Evolutionary conservation across 768 basidiomycete species (phyloP), one percentile per base, ranked within the genome.

Genomic region (Macrolepiota albuminosa): DNA sequence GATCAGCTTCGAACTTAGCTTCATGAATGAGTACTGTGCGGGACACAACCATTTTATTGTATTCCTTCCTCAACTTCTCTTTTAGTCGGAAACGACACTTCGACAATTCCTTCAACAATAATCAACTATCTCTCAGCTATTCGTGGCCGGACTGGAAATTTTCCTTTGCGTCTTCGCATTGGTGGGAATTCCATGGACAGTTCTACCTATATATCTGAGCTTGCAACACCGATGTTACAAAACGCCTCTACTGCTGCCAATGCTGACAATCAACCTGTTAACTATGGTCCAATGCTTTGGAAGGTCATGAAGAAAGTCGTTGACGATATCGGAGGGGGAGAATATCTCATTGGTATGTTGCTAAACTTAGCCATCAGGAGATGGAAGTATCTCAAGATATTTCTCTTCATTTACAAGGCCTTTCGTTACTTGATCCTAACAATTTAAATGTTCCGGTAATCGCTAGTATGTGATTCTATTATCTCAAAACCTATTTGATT

Each of bases 1-100:
- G 9, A 81, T 88, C 67, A 83, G 81, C 51, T 74, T 87, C 61
- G 87, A 88, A 69, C 74, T 89, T 49, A 83, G 82, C 50, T 84
- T 84, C 61, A 77, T 87, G 59, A 76, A 82, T 65, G 73, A 79
- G 61, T 81, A 87, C 67, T 80, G 83, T 81, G 54, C 55, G 78
- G 71, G 48, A 21, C 16, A n/a, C 6, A 37, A 37, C 29, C 45
- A 53, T 31, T 26, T 54, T 37, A 7, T 63, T 33, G 59, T 24
- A 39, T 29, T 18, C 21, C 39, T 40, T 45, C 40, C 56, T 57
- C 39, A 48, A 46, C 33, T 26, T 45, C 13, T 14, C 34, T 63
- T 37, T 18, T 62, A 83, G 82, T 85, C 61, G 84, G 84, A 47
- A 80, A 81, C 64, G 75, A 80, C 64, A 78, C 83, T 8, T 71